These are phyloP conservation scores for Selaginella tamariscina DNA, from an alignment of 75 land plant species.

Conservation along the genomic window DNA sequence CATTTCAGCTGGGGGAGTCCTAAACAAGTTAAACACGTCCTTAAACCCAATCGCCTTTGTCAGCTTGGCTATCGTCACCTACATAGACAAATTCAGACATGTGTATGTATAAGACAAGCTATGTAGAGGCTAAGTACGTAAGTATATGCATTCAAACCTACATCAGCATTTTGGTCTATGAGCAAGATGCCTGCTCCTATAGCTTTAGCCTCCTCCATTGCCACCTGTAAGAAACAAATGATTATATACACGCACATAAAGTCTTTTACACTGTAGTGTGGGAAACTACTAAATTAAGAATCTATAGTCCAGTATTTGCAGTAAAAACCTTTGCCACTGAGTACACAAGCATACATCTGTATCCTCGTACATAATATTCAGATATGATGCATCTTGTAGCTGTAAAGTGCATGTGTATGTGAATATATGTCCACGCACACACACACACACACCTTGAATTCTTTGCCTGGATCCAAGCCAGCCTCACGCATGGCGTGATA, in stretches of 20 bases:
- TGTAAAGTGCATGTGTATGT: neutral
- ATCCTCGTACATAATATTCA: no score
- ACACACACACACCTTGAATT: slow-evolving; percentile 37
- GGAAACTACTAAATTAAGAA: no score
- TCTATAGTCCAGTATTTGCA: no score
- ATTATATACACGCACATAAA: no score
- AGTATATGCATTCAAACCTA: slow-evolving; percentile 13
- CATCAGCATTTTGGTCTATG: slow-evolving; percentile 28
- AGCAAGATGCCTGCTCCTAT: slow-evolving; percentile 18
- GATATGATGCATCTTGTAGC: neutral
- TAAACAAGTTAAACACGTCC: slow-evolving; percentile 20
- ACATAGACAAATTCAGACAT: neutral
- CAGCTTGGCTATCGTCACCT: slow-evolving; percentile 24
- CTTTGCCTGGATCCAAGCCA: slow-evolving; percentile 35
- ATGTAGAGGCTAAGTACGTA: no score
- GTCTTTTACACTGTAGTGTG: no score
- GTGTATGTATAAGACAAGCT: no score
- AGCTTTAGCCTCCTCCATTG: slow-evolving; percentile 32
- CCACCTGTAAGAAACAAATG: no score
- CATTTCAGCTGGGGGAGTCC: slow-evolving; percentile 6
- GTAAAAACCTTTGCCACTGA: no score
- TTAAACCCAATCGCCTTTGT: slow-evolving; percentile 16
- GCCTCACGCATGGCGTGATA: slow-evolving; percentile 22
- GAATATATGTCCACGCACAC: no score
- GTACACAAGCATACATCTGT: no score